Percentiles rank a stretch among this genome's conserved stretches.
Conservation (phyloP, 441 rosid species). For the Melianthus villosus region DNA sequence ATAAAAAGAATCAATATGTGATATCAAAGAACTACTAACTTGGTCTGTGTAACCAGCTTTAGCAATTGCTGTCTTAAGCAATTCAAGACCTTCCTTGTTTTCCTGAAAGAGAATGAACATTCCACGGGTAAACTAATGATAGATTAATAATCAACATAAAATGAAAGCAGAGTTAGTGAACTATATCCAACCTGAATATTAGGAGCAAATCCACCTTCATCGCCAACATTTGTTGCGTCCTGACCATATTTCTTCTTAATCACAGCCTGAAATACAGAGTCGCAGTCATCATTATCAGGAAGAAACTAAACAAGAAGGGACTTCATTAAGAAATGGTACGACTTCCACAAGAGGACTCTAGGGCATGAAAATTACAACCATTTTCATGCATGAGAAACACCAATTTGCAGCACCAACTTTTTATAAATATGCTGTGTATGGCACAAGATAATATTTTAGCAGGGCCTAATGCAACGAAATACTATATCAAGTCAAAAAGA, state of each 20-base stretch:
- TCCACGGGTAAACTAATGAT: background rate
- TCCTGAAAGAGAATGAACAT: conserved; percentile 28
- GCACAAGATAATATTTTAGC: no score
- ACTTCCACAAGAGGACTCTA: no score
- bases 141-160: background rate
- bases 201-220: conserved; percentile 43
- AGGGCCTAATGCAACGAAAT: no score
- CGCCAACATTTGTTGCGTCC: conserved; percentile 37
- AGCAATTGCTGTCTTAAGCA: conserved; percentile 80
- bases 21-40: conserved; percentile 20
- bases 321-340: no score
- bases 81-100: conserved; percentile 93
- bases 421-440: no score
- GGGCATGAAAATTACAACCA: no score
- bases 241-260: conserved; percentile 41
- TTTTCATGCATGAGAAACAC: no score
- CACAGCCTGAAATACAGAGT: conserved; percentile 17
- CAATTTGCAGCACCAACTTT: no score
- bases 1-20: background rate
- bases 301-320: no score
- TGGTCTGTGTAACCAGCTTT: conserved; percentile 88
- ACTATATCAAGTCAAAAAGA: no score
- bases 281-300: background rate
- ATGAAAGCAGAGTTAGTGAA: no score
- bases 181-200: conserved; percentile 22